These are phyloP conservation scores for Primulina tabacum DNA, from an alignment of 257 asterid genomes.

Conservation along the genomic window DNA sequence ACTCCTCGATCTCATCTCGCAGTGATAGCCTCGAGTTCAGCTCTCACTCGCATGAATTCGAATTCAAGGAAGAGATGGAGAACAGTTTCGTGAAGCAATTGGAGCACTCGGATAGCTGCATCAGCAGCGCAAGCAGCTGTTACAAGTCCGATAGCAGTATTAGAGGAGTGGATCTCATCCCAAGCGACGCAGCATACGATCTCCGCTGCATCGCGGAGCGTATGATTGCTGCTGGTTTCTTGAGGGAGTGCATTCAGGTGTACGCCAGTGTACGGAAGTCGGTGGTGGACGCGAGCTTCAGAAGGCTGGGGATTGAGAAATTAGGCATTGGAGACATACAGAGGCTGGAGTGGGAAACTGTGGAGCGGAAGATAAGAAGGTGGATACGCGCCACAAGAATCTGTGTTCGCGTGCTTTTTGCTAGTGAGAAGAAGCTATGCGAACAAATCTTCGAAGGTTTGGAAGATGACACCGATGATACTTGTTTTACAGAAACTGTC, in stretches of 20 bases:
- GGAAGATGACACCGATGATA: constrained; percentile 32
- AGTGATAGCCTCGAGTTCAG: not conserved
- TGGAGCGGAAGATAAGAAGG: constrained; percentile 36
- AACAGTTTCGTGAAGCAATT: constrained; percentile 20
- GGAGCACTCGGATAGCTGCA: constrained; percentile 33
- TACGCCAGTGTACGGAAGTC: constrained; percentile 44
- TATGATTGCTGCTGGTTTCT: constrained; percentile 35
- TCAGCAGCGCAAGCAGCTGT: constrained; percentile 23
- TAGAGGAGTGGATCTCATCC: constrained; percentile 32
- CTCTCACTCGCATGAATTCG: not conserved
- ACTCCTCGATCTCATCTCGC: constrained; percentile 3
- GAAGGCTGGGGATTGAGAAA: constrained; percentile 35
- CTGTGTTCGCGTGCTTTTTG: constrained; percentile 33
- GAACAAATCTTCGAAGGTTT: constrained; percentile 37
- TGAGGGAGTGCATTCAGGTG: constrained; percentile 37
- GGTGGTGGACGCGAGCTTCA: constrained; percentile 32
- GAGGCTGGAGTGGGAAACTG: constrained; percentile 40
- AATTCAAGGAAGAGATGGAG: not conserved
- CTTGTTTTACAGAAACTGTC: constrained; percentile 41
- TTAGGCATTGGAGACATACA: constrained; percentile 42
- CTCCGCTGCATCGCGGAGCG: constrained; percentile 38
- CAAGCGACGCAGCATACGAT: constrained; percentile 29
- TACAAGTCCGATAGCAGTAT: constrained; percentile 24
- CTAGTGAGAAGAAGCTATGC: constrained; percentile 41
- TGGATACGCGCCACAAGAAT: constrained; percentile 43